Conservation (phyloP, 495 filamentous ascomycete species). For the Jackrogersella multiformis region DNA sequence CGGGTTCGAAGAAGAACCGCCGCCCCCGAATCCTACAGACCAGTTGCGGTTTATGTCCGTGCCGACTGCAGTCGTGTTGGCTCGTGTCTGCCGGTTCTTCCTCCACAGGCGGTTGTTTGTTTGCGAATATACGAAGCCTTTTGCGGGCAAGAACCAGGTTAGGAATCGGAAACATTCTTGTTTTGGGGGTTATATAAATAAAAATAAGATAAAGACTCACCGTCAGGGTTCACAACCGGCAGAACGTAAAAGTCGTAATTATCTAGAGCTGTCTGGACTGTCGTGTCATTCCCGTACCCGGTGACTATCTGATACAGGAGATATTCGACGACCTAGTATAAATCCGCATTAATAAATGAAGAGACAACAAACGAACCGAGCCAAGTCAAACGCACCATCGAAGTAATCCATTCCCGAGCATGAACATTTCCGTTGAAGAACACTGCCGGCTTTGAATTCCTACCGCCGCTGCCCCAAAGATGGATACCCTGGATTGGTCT, state of each 20-base stretch:
- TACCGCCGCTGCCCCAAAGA: constrained; percentile 63
- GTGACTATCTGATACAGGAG: constrained; percentile 63
- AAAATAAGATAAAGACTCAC: constrained; percentile 47
- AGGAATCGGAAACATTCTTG: neutral
- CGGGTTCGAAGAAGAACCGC: constrained; percentile 61
- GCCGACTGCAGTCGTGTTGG: constrained; percentile 60
- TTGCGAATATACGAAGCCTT: constrained; percentile 70
- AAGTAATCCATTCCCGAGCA: constrained; percentile 71
- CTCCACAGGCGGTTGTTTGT: constrained; percentile 68
- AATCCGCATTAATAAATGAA: constrained; percentile 1
- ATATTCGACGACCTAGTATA: constrained; percentile 60
- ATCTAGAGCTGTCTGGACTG: constrained; percentile 57
- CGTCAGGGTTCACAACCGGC: constrained; percentile 71
- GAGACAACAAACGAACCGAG: neutral
- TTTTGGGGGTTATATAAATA: no score
- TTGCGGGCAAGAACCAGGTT: neutral
- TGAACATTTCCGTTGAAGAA: constrained; percentile 71
- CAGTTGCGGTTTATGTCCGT: constrained; percentile 74
- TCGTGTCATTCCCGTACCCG: constrained; percentile 53
- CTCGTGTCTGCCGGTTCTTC: constrained; percentile 65
- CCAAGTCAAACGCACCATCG: constrained; percentile 45
- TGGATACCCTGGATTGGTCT: constrained; percentile 66
- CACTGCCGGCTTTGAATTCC: constrained; percentile 65
- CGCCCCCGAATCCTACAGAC: constrained; percentile 57
- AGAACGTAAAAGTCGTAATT: constrained; percentile 72